A percentile compares a stretch with the other conserved stretches of the same genome.
Conservation (phyloP, 164 flowering plant species). For the Dillenia suffruticosa region DNA sequence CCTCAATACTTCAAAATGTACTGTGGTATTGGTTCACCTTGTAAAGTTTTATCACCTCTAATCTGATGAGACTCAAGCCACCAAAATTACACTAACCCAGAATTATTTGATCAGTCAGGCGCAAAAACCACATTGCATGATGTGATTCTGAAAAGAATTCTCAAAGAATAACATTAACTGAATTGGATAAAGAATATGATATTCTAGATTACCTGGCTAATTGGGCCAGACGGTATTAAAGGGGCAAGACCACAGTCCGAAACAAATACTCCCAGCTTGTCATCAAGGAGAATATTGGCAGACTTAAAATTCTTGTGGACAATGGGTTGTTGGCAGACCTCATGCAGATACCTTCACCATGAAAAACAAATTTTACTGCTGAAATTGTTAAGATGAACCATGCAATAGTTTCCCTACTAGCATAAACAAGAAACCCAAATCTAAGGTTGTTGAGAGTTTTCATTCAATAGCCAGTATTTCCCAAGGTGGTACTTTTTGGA, state of each 20-base stretch:
- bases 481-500: too few relatives aligned
- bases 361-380: neutral
- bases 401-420: neutral
- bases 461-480: neutral
- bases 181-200: neutral
- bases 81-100: too few relatives aligned
- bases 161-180: too few relatives aligned
- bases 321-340: slow-evolving; percentile 63
- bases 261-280: slow-evolving; percentile 41
- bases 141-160: too few relatives aligned
- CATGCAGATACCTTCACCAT: slow-evolving; percentile 70
- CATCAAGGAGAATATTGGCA: slow-evolving; percentile 70
- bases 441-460: neutral
- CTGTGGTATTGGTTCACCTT: too few relatives aligned
- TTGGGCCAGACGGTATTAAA: slow-evolving; percentile 35
- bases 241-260: slow-evolving; percentile 83
- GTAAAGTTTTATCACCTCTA: too few relatives aligned
- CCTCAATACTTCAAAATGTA: too few relatives aligned
- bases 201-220: slow-evolving; percentile 37
- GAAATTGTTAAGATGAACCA: slow-evolving; percentile 1
- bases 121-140: too few relatives aligned
- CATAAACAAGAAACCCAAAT: neutral
- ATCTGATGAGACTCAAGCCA: too few relatives aligned
- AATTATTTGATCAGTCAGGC: too few relatives aligned
- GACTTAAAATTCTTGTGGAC: slow-evolving; percentile 75